A percentile compares a stretch with the other conserved stretches of the same genome.
These are phyloP conservation scores for Hanseniaspora vineae DNA, from an alignment of 805 yeast genomes.

Conservation along the genomic window DNA sequence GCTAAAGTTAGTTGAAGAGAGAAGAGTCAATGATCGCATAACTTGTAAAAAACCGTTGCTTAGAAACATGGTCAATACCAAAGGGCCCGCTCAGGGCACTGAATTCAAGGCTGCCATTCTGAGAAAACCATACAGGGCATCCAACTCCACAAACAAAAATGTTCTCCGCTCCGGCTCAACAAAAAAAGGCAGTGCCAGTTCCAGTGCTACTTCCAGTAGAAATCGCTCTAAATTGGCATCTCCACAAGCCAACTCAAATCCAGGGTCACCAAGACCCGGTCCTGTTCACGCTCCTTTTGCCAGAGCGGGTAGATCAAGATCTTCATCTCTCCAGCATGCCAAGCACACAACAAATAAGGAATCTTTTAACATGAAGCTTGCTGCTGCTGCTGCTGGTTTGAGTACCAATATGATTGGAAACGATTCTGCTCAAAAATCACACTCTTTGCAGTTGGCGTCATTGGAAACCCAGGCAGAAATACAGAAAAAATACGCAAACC, in stretches of 20 bases:
- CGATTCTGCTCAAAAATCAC: not conserved
- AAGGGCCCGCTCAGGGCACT: not conserved
- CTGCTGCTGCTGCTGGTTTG: not conserved
- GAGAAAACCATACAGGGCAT: not conserved
- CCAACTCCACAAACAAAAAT: not conserved
- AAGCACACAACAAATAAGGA: not conserved
- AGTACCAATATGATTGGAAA: not conserved
- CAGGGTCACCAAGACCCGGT: constrained; percentile 3
- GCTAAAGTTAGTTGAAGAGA: not conserved
- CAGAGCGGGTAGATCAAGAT: constrained; percentile 15
- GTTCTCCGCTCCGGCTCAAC: not conserved
- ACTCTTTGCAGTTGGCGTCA: not conserved
- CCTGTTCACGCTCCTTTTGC: constrained; percentile 2
- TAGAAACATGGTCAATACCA: not conserved
- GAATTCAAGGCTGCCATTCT: not conserved
- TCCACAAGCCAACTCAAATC: constrained; percentile 6
- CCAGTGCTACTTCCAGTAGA: constrained; percentile 2
- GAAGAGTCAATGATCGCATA: not conserved
- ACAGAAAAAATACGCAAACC: not conserved
- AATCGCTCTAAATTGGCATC: constrained; percentile 6
- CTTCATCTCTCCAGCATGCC: constrained; percentile 19
- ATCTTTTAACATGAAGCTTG: not conserved
- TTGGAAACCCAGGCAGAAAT: not conserved
- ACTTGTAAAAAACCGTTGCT: not conserved
- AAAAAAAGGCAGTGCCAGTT: not conserved